phyloP scores from a whole-genome alignment of 1,139 yeast species.

The Maudiozyma humilis region DNA sequence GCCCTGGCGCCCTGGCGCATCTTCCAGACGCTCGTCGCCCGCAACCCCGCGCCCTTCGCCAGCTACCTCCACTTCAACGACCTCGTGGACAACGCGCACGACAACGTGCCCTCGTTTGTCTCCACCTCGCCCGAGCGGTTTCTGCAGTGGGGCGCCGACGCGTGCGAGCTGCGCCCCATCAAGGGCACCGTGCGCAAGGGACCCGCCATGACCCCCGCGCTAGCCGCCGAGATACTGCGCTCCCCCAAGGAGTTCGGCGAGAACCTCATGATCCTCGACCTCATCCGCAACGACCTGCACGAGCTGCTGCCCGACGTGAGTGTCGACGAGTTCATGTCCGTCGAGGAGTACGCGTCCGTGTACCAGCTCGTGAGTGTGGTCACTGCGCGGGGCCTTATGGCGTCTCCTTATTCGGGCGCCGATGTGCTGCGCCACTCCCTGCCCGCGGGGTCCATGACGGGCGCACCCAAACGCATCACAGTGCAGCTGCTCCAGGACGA shows the following conservation, averaged over 20 bases:
- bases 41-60: slow-evolving; percentile 91
- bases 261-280: slow-evolving; percentile 91
- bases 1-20: slow-evolving; percentile 62
- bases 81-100: slow-evolving; percentile 21
- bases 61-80: slow-evolving; percentile 72
- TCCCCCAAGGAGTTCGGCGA: slow-evolving; percentile 95
- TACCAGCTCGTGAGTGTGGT: slow-evolving; percentile 89
- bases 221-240: slow-evolving; percentile 58
- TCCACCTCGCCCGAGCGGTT: slow-evolving; percentile 95
- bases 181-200: slow-evolving; percentile 86
- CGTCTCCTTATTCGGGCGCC: slow-evolving; percentile 49
- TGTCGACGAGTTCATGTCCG: slow-evolving; percentile 76
- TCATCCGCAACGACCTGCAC: slow-evolving; percentile 85
- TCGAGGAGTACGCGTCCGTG: slow-evolving; percentile 88
- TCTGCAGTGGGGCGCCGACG: slow-evolving; percentile 58
- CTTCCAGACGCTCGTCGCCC: slow-evolving; percentile 59
- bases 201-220: slow-evolving; percentile 41
- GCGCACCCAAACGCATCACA: slow-evolving; percentile 93
- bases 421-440: slow-evolving; percentile 71
- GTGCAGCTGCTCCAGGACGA: slow-evolving; percentile 64
- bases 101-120: slow-evolving; percentile 41
- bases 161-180: slow-evolving; percentile 82
- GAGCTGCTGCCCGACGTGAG: slow-evolving; percentile 58
- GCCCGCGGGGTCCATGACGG: slow-evolving; percentile 99
- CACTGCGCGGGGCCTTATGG: slow-evolving; percentile 44